Evolutionary conservation across 1,284 basidiomycete species (phyloP).

Genomic region (Xerocomus nothofagi): DNA sequence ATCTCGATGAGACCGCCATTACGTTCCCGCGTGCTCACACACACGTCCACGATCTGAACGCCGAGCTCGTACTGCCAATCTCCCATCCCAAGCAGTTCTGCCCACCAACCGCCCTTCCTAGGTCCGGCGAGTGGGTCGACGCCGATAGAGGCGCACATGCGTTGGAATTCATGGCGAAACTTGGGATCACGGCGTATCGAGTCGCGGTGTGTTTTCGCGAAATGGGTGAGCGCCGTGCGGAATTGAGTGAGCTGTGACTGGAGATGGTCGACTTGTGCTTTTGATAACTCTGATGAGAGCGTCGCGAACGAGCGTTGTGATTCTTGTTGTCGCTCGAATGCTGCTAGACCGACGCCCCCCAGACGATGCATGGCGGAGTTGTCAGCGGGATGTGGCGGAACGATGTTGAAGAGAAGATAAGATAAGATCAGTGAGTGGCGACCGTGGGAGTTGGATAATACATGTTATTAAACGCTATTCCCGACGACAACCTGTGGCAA

Average conservation of each 20-base stretch:
- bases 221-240: conserved; percentile 75
- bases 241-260: conserved; percentile 85
- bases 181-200: conserved; percentile 85
- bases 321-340: conserved; percentile 72
- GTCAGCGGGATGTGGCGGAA: background rate
- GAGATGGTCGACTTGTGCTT: conserved; percentile 75
- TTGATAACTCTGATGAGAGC: conserved; percentile 79
- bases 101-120: conserved; percentile 86
- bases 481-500: background rate
- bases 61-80: conserved; percentile 97
- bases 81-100: conserved; percentile 80
- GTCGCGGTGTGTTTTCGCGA: conserved; percentile 82
- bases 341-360: conserved; percentile 73
- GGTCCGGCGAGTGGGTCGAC: conserved; percentile 93
- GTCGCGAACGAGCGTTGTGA: conserved; percentile 76
- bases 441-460: too few relatives aligned
- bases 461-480: too few relatives aligned
- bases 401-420: conserved; percentile 6
- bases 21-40: conserved; percentile 82
- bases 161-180: conserved; percentile 91
- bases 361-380: conserved; percentile 57
- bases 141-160: conserved; percentile 94
- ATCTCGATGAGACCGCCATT: conserved; percentile 94
- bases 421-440: conserved; percentile 20
- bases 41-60: conserved; percentile 96